phyloP scores from a whole-genome alignment of 768 basidiomycete genomes.

The Solioccasus polychromus region DNA sequence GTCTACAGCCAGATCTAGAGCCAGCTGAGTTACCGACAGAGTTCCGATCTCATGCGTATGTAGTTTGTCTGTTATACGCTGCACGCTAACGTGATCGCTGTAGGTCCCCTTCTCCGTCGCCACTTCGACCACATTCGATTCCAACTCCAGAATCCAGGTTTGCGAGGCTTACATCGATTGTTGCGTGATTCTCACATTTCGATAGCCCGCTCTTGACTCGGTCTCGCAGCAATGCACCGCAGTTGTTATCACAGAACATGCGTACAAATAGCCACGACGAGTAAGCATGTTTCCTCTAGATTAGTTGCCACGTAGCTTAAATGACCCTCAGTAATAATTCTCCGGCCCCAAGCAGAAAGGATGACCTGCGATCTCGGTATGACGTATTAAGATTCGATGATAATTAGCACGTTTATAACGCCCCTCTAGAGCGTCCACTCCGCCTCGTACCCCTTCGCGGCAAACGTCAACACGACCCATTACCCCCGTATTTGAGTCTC shows the following conservation, averaged over 20 bases:
- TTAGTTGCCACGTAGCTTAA: conserved; percentile 3
- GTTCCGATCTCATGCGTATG: conserved; percentile 21
- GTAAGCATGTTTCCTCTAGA: conserved; percentile 9
- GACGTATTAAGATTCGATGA: background rate
- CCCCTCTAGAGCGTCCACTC: conserved; percentile 16
- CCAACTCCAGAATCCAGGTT: conserved; percentile 34
- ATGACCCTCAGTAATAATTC: background rate
- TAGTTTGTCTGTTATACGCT: background rate
- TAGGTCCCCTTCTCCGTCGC: conserved; percentile 19
- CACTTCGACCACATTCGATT: conserved; percentile 21
- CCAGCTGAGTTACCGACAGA: conserved; percentile 22
- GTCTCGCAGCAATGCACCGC: conserved; percentile 20
- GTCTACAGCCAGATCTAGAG: conserved; percentile 8
- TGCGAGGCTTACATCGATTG: background rate
- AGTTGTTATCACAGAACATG: conserved; percentile 1
- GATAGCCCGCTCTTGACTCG: conserved; percentile 23
- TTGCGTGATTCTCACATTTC: conserved; percentile 6
- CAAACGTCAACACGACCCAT: conserved; percentile 14
- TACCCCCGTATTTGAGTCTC: conserved; percentile 12
- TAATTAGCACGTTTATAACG: background rate
- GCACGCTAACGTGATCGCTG: background rate
- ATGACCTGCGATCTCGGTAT: conserved; percentile 13
- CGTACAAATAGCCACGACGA: conserved; percentile 4
- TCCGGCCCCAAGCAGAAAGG: background rate
- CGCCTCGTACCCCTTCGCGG: conserved; percentile 14